phyloP scores from a whole-genome alignment of 176 grass and related monocot genomes.

The Urochloa ruziziensis region DNA sequence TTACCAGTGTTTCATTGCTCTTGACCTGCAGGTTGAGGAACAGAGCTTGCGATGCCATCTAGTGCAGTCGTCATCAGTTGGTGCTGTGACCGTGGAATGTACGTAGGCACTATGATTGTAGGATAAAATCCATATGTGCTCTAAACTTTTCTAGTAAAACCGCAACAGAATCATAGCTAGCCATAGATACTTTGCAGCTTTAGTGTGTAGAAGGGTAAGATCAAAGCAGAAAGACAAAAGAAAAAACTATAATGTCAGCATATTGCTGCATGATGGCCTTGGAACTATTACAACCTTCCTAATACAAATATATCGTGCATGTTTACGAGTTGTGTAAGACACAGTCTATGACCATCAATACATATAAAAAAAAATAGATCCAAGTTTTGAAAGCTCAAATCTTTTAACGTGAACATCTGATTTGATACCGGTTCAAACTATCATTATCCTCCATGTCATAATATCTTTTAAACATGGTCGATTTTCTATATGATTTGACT shows the following conservation, averaged over 20 bases:
- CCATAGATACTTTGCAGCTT: no score
- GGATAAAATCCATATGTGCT: no score
- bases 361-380: background rate
- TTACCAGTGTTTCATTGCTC: background rate
- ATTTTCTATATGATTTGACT: background rate
- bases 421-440: background rate
- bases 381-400: no score
- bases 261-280: background rate
- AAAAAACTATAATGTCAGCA: background rate
- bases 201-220: no score
- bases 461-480: background rate
- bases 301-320: background rate
- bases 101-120: background rate
- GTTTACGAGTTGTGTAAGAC: background rate
- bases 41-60: constrained; percentile 62
- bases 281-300: background rate
- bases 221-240: background rate
- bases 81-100: background rate
- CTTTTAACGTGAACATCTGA: background rate
- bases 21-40: constrained; percentile 42
- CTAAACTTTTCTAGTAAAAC: background rate
- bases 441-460: background rate
- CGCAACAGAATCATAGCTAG: no score
- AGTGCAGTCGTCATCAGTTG: constrained; percentile 23
- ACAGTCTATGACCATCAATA: background rate